phyloP scores from a whole-genome alignment of 768 basidiomycete genomes.

The Kwoniella heveanensis region DNA sequence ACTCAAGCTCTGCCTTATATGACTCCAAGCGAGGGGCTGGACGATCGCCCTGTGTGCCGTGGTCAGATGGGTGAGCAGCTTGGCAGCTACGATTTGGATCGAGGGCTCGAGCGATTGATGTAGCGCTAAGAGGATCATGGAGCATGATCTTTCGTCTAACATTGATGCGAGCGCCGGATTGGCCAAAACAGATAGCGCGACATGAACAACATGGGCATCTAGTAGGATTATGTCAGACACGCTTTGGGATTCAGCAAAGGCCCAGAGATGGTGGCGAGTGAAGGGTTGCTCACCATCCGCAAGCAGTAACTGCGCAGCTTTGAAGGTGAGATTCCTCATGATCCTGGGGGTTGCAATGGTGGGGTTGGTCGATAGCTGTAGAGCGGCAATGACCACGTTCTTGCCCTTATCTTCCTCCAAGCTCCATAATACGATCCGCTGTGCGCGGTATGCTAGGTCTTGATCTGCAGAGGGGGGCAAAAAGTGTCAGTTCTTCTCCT shows the following conservation, averaged over 20 bases:
- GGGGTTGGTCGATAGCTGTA: conserved; percentile 36
- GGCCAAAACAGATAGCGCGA: conserved; percentile 39
- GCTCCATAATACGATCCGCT: conserved; percentile 42
- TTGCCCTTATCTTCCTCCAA: conserved; percentile 41
- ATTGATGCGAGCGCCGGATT: conserved; percentile 43
- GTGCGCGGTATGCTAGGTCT: conserved; percentile 33
- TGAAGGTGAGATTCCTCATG: conserved; percentile 38
- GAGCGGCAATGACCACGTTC: conserved; percentile 38
- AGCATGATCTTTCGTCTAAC: conserved; percentile 44
- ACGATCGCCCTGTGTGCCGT: conserved; percentile 48
- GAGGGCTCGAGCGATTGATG: conserved; percentile 47
- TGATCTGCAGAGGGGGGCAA: conserved; percentile 22
- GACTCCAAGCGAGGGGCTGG: conserved; percentile 47
- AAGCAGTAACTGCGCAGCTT: conserved; percentile 41
- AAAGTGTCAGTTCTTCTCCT: too few relatives aligned
- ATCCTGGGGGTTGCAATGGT: conserved; percentile 30
- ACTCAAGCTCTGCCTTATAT: conserved; percentile 44
- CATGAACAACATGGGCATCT: conserved; percentile 46
- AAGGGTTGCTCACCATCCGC: conserved; percentile 39
- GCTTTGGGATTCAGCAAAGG: background rate
- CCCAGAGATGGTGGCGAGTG: too few relatives aligned
- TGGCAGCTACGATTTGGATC: conserved; percentile 50
- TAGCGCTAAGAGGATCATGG: conserved; percentile 46
- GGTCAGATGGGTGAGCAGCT: conserved; percentile 44
- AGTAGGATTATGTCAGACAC: too few relatives aligned